A percentile compares a stretch with the other conserved stretches of the same genome.
phyloP scores from a whole-genome alignment of 129 eudicot species.

The Tanacetum coccineum region DNA sequence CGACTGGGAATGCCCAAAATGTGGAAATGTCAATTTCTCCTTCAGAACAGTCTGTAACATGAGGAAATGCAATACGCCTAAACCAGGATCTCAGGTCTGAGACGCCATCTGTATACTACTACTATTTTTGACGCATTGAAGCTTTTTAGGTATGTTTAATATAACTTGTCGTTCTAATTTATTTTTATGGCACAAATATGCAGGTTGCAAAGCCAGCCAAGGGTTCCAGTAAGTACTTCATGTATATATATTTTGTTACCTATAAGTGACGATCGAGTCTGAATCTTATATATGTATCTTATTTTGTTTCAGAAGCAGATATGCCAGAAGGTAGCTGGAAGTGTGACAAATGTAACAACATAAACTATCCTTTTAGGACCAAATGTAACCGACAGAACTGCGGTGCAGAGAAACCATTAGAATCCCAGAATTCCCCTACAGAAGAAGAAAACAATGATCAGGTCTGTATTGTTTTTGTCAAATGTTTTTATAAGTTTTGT shows the following conservation, averaged over 20 bases:
- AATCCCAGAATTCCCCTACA: too few species aligned
- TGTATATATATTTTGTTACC: not conserved
- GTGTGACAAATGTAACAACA: too few species aligned
- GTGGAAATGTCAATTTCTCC: too few species aligned
- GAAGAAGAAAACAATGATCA: too few species aligned
- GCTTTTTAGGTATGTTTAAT: too few species aligned
- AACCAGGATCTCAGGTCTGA: too few species aligned
- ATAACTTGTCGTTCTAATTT: conserved; percentile 6
- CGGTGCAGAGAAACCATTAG: too few species aligned
- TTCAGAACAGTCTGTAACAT: conserved; percentile 88
- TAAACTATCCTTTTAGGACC: too few species aligned
- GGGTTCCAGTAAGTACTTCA: conserved; percentile 62
- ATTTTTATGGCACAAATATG: conserved; percentile 20
- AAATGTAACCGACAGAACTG: too few species aligned
- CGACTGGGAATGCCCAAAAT: conserved; percentile 88
- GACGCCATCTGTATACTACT: too few species aligned
- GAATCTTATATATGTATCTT: conserved; percentile 4
- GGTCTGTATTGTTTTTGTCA: conserved; percentile 60
- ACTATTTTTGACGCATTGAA: too few species aligned
- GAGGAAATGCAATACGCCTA: too few species aligned
- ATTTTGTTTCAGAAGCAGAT: conserved; percentile 49
- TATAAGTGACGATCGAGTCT: not conserved
- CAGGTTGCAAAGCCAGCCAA: conserved; percentile 61
- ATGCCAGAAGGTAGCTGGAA: conserved; percentile 99
- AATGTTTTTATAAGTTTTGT: conserved; percentile 18